phyloP scores from a whole-genome alignment of 805 yeast species.

The Blastobotrys muscicola region DNA sequence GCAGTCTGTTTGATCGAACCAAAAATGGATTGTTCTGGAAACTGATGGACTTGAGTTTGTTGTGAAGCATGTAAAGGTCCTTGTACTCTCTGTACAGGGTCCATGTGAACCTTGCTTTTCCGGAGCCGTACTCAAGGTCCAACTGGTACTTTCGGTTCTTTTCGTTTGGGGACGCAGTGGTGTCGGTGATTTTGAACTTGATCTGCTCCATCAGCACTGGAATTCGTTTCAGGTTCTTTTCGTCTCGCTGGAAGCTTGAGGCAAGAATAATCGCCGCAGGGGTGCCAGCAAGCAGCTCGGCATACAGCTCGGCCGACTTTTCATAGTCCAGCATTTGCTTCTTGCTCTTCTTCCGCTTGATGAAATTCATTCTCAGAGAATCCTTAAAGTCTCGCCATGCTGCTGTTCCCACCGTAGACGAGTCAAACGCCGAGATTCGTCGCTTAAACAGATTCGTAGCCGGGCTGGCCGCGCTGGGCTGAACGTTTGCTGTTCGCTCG shows the following conservation, averaged over 20 bases:
- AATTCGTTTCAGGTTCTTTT: constrained; percentile 49
- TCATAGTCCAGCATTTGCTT: constrained; percentile 18
- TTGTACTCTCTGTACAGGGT: constrained; percentile 58
- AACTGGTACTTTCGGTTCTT: constrained; percentile 43
- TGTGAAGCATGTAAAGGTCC: constrained; percentile 65
- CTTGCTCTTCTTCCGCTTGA: constrained; percentile 11
- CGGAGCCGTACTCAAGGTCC: constrained; percentile 87
- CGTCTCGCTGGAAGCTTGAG: constrained; percentile 67
- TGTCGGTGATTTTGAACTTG: constrained; percentile 46
- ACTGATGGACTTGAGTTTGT: constrained; percentile 48
- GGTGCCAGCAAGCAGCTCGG: constrained; percentile 33
- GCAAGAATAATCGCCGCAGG: constrained; percentile 47
- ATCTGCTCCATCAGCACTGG: constrained; percentile 71
- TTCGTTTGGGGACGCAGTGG: constrained; percentile 28
- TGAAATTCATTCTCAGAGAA: constrained; percentile 9
- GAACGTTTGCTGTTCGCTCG: not conserved
- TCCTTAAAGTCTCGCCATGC: constrained; percentile 13
- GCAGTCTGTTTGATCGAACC: constrained; percentile 26
- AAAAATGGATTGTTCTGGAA: constrained; percentile 32
- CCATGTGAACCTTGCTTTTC: constrained; percentile 73
- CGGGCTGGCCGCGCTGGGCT: not conserved
- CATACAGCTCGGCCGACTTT: constrained; percentile 31
- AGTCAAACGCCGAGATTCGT: constrained; percentile 14
- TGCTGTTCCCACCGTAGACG: constrained; percentile 6
- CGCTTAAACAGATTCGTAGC: constrained; percentile 5